These are phyloP conservation scores for Dryas integrifolia DNA, from an alignment of 331 rosid genomes.

Conservation along the genomic window DNA sequence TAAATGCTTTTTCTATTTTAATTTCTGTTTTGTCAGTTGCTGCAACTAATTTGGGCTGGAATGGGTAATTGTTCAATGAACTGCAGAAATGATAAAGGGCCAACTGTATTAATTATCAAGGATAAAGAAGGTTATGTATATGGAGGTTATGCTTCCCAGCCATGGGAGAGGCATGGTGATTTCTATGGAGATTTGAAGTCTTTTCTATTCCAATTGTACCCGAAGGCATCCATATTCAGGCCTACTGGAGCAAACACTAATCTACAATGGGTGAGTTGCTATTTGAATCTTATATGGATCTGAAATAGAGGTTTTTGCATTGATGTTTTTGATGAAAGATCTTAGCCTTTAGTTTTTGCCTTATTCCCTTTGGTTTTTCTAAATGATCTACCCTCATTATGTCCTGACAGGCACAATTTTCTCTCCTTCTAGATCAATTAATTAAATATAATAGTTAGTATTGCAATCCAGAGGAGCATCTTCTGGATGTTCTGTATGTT, in stretches of 20 bases:
- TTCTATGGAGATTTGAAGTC: constrained; percentile 88
- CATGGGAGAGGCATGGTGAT: constrained; percentile 90
- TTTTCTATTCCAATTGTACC: constrained; percentile 72
- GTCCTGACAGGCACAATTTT: neutral
- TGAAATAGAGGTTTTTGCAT: constrained; percentile 3
- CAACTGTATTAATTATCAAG: constrained; percentile 71
- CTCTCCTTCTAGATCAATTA: neutral
- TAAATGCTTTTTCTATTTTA: constrained; percentile 14
- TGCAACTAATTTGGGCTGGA: constrained; percentile 24
- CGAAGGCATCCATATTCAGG: constrained; percentile 64
- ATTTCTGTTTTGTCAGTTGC: constrained; percentile 24
- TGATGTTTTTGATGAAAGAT: neutral
- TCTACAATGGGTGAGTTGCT: constrained; percentile 73
- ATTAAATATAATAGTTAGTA: neutral
- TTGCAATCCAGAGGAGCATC: neutral
- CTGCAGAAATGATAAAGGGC: constrained; percentile 76
- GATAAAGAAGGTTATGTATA: constrained; percentile 74
- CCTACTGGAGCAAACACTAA: constrained; percentile 86
- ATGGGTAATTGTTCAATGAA: constrained; percentile 35
- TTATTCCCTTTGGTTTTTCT: neutral
- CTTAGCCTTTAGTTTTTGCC: neutral
- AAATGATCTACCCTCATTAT: neutral
- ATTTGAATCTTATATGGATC: constrained; percentile 1
- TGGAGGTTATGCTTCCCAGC: constrained; percentile 93
- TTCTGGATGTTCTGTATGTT: neutral